Evolutionary conservation across 2,329 filamentous ascomycete genomes (phyloP).

Genomic region (Exophiala dermatitidis): DNA sequence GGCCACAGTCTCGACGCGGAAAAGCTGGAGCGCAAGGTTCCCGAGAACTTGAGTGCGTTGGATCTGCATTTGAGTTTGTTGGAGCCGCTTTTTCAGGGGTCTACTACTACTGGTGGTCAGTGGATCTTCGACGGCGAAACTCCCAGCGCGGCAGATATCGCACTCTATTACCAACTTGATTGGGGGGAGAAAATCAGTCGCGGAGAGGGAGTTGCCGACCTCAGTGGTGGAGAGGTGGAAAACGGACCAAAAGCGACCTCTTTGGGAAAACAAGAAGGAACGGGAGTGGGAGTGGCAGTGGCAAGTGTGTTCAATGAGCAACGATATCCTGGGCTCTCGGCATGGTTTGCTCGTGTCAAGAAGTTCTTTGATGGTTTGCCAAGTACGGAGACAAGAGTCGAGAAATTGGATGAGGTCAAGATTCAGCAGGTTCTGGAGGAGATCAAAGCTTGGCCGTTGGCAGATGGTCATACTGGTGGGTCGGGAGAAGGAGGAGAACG

Average conservation of each 20-base stretch:
- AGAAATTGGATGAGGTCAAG: conserved; percentile 7
- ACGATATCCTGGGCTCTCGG: conserved; percentile 18
- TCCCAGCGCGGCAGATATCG: conserved; percentile 20
- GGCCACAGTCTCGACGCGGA: conserved; percentile 22
- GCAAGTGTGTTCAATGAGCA: conserved; percentile 15
- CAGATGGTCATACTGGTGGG: too few species aligned
- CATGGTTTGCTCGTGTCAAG: conserved; percentile 20
- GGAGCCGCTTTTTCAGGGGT: conserved; percentile 14
- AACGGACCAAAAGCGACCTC: conserved; percentile 14
- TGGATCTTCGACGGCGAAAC: conserved; percentile 17
- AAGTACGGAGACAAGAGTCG: conserved; percentile 15
- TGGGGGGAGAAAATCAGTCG: conserved; percentile 25
- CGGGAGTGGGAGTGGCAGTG: conserved; percentile 13
- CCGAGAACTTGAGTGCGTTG: conserved; percentile 17
- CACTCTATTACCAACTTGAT: conserved; percentile 23
- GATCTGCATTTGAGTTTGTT: conserved; percentile 23
- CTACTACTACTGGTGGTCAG: not conserved
- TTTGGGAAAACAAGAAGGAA: conserved; percentile 6
- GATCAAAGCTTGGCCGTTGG: conserved; percentile 29
- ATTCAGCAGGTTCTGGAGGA: conserved; percentile 28
- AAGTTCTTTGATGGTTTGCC: conserved; percentile 15
- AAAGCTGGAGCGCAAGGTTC: conserved; percentile 22
- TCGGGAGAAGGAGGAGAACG: not conserved
- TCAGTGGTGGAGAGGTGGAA: conserved; percentile 16
- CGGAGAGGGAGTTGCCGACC: conserved; percentile 17